Evolutionary conservation across 805 yeast species (phyloP).

Genomic region (Yamadazyma kitorensis): DNA sequence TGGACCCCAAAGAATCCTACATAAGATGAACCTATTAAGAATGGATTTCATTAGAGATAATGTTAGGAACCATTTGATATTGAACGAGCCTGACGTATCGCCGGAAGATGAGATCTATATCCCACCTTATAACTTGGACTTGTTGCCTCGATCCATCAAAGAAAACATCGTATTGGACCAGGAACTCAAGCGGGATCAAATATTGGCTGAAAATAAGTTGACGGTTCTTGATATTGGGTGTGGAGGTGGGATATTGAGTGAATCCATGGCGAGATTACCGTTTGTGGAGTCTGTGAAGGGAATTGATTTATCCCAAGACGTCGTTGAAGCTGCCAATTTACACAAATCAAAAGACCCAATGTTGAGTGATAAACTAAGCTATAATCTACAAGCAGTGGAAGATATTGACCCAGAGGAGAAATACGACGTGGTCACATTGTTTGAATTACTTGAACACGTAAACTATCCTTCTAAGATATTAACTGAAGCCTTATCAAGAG

Average conservation of each 20-base stretch:
- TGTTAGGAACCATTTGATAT: constrained; percentile 41
- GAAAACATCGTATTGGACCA: constrained; percentile 49
- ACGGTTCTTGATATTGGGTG: constrained; percentile 87
- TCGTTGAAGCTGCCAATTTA: constrained; percentile 69
- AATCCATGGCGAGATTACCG: constrained; percentile 76
- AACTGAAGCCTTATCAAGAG: constrained; percentile 60
- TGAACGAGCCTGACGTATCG: constrained; percentile 31
- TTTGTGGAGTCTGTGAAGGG: constrained; percentile 68
- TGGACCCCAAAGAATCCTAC: constrained; percentile 91
- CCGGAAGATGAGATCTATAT: constrained; percentile 54
- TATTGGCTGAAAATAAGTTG: constrained; percentile 35
- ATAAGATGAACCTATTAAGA: constrained; percentile 88
- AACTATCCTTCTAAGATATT: constrained; percentile 76
- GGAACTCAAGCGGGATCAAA: constrained; percentile 41
- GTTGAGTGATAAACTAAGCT: constrained; percentile 52
- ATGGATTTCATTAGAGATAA: constrained; percentile 80
- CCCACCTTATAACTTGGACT: constrained; percentile 72
- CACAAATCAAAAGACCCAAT: constrained; percentile 70
- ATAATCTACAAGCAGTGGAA: constrained; percentile 63
- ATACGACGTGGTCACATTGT: constrained; percentile 81
- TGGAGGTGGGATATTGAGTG: constrained; percentile 96
- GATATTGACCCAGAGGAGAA: constrained; percentile 43
- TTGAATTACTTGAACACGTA: constrained; percentile 95
- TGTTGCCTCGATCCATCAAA: constrained; percentile 60
- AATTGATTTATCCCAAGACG: constrained; percentile 82